Conservation (phyloP, 805 yeast genomes). For the Candida ponderosae region DNA sequence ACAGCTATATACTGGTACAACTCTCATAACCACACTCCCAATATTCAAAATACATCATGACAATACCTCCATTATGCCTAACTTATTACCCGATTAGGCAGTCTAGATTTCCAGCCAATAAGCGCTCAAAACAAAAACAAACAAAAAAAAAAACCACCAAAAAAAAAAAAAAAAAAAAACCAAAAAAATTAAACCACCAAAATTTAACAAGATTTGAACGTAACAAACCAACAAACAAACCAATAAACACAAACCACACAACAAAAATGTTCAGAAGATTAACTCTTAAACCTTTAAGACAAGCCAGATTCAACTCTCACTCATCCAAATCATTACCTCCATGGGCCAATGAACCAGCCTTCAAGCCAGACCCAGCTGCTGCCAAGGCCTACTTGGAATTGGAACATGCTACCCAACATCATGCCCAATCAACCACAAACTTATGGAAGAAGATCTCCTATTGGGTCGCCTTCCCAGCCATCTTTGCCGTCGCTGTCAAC, state of each 20-base stretch:
- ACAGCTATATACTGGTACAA: too few species aligned
- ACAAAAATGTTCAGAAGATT: constrained; percentile 33
- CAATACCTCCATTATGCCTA: neutral
- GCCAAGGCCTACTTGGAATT: constrained; percentile 64
- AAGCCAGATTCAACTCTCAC: constrained; percentile 19
- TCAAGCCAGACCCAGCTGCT: constrained; percentile 43
- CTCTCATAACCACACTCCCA: too few species aligned
- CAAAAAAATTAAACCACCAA: neutral
- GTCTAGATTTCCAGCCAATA: constrained; percentile 13
- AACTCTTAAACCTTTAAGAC: constrained; percentile 23
- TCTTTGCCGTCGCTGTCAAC: constrained; percentile 68
- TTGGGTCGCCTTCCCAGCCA: constrained; percentile 77
- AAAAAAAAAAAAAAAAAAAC: constrained; percentile 7
- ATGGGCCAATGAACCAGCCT: constrained; percentile 40
- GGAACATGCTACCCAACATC: constrained; percentile 61
- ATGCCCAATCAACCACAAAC: constrained; percentile 67
- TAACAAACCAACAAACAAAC: neutral
- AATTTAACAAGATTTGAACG: neutral
- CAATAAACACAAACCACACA: neutral
- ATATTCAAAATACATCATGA: too few species aligned
- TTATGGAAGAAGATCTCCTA: constrained; percentile 84
- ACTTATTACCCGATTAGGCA: constrained; percentile 11
- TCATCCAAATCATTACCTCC: constrained; percentile 24
- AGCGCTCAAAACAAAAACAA: too few species aligned
- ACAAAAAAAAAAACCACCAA: constrained; percentile 2